Evolutionary conservation across 352 stramenopile genomes (phyloP).

Genomic region (Blastocystis sp.): DNA sequence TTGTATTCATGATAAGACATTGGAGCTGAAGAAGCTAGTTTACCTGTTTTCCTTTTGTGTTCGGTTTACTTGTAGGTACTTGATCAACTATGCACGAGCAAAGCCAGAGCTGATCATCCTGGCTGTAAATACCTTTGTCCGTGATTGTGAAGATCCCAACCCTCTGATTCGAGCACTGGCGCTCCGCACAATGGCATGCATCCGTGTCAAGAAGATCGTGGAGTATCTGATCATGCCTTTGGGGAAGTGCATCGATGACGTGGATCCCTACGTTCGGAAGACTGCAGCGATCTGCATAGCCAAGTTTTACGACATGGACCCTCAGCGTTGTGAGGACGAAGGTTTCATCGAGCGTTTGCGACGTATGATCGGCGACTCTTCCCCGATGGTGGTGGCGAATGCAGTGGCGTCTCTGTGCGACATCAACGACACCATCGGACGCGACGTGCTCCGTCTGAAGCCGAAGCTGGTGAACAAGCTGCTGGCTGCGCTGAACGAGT

Average conservation of each 20-base stretch:
- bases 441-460: conserved; percentile 87
- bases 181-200: conserved; percentile 97
- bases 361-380: conserved; percentile 25
- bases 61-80: conserved; percentile 65
- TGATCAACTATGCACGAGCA: conserved; percentile 99
- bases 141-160: conserved; percentile 79
- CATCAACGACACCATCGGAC: conserved; percentile 88
- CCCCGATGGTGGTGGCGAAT: conserved; percentile 80
- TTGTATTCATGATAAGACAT: conserved; percentile 80
- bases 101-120: conserved; percentile 95
- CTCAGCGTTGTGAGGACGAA: conserved; percentile 87
- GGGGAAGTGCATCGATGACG: conserved; percentile 36
- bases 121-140: conserved; percentile 96
- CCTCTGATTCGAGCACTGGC: conserved; percentile 87
- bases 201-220: conserved; percentile 95
- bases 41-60: conserved; percentile 78
- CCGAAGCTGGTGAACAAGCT: conserved; percentile 77
- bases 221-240: conserved; percentile 85
- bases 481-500: conserved; percentile 95
- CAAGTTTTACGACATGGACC: conserved; percentile 98
- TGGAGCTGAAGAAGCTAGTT: conserved; percentile 96
- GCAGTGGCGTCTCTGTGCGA: conserved; percentile 89
- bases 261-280: conserved; percentile 96
- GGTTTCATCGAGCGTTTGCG: conserved; percentile 76
- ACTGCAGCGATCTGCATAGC: conserved; percentile 96